Evolutionary conservation across 2,329 filamentous ascomycete species (phyloP).

Genomic region (Trichoderma sp.): DNA sequence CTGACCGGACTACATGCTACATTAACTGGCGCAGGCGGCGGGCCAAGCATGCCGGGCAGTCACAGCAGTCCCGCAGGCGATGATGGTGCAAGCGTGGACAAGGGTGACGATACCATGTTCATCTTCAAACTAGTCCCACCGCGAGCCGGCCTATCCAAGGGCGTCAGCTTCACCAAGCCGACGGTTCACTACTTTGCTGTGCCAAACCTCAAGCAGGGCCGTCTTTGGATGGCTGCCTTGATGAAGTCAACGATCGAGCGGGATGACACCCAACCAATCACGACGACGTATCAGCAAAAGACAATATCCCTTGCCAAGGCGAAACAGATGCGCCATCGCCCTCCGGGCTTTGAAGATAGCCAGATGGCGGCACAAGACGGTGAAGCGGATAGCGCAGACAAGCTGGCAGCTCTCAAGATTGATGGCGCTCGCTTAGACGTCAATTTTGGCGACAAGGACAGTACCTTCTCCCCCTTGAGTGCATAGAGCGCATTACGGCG

Average conservation of each 20-base stretch:
- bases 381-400: conserved; percentile 45
- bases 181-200: conserved; percentile 98
- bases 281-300: conserved; percentile 93
- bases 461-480: conserved; percentile 29
- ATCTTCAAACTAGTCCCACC: conserved; percentile 98
- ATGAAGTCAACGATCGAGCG: conserved; percentile 99
- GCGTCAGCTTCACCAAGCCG: conserved; percentile 96
- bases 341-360: conserved; percentile 79
- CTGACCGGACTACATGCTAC: conserved; percentile 89
- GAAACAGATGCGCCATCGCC: conserved; percentile 80
- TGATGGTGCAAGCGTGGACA: conserved; percentile 35
- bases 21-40: conserved; percentile 74
- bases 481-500: conserved; percentile 30
- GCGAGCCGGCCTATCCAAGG: conserved; percentile 78
- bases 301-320: conserved; percentile 92
- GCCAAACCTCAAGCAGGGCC: conserved; percentile 81
- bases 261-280: conserved; percentile 74
- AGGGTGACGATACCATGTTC: conserved; percentile 73
- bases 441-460: conserved; percentile 31
- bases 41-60: conserved; percentile 45
- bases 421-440: conserved; percentile 34
- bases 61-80: conserved; percentile 52
- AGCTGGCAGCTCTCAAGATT: conserved; percentile 34
- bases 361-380: conserved; percentile 43
- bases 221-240: conserved; percentile 95